Evolutionary conservation across 345 rosid species (phyloP).

Genomic region (Citrus sp.): DNA sequence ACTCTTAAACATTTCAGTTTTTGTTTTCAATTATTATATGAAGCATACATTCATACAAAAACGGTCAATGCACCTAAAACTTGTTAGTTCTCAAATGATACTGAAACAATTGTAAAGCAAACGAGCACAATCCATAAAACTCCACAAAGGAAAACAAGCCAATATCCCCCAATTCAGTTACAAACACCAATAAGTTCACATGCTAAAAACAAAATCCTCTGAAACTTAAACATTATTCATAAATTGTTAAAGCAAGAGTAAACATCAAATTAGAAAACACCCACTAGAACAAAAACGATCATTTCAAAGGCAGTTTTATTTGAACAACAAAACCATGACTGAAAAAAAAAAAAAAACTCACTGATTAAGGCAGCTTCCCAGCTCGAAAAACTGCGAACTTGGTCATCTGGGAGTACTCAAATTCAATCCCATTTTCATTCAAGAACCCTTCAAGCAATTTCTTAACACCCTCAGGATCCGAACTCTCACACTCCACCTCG

Average conservation of each 20-base stretch:
- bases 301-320: background rate
- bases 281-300: background rate
- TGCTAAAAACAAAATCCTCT: background rate
- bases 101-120: background rate
- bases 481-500: conserved; percentile 83
- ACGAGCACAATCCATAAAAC: background rate
- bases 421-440: conserved; percentile 51
- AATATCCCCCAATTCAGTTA: background rate
- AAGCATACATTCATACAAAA: background rate
- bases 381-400: conserved; percentile 79
- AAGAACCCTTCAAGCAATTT: conserved; percentile 57
- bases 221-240: background rate
- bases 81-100: background rate
- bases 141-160: background rate
- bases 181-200: background rate
- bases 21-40: background rate
- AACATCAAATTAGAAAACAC: background rate
- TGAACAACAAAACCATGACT: background rate
- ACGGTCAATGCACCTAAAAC: background rate
- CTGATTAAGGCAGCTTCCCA: conserved; percentile 57
- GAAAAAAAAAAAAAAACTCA: background rate
- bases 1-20: background rate
- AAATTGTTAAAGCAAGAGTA: background rate
- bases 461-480: conserved; percentile 67
- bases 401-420: conserved; percentile 56